phyloP scores from a whole-genome alignment of 495 filamentous ascomycete genomes.

The Aspergillus cavernicola region DNA sequence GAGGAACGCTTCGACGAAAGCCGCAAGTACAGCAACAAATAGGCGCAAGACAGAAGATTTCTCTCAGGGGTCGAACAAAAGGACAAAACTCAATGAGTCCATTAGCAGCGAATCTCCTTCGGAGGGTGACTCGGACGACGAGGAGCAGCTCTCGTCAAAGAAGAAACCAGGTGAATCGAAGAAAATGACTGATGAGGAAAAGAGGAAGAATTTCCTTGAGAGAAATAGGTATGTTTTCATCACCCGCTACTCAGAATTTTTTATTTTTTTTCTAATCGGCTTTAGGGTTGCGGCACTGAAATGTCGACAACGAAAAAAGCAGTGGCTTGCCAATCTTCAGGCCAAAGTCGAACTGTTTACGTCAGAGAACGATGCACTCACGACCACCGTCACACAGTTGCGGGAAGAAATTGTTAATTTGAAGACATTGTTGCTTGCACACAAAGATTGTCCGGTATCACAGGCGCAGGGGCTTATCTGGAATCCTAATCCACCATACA shows the following conservation, averaged over 20 bases:
- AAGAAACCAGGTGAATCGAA: conserved; percentile 45
- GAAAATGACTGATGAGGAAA: conserved; percentile 99
- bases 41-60: conserved; percentile 81
- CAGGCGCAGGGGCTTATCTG: conserved; percentile 71
- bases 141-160: conserved; percentile 45
- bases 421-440: conserved; percentile 87
- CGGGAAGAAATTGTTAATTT: conserved; percentile 94
- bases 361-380: conserved; percentile 85
- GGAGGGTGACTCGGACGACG: conserved; percentile 54
- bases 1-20: conserved; percentile 52
- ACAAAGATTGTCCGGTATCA: conserved; percentile 94
- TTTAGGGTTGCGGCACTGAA: conserved; percentile 92
- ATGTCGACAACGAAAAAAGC: conserved; percentile 97
- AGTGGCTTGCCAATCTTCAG: conserved; percentile 96
- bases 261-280: not conserved
- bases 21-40: conserved; percentile 45
- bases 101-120: conserved; percentile 49
- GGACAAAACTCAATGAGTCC: conserved; percentile 55
- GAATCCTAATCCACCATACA: conserved; percentile 14
- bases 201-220: conserved; percentile 96
- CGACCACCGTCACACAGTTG: conserved; percentile 73
- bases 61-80: conserved; percentile 68
- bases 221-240: conserved; percentile 74
- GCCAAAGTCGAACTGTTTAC: conserved; percentile 90
- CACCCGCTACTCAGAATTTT: not conserved